Evolutionary conservation across 2,329 filamentous ascomycete genomes (phyloP).

Genomic region (Chaetomiaceae sp.): DNA sequence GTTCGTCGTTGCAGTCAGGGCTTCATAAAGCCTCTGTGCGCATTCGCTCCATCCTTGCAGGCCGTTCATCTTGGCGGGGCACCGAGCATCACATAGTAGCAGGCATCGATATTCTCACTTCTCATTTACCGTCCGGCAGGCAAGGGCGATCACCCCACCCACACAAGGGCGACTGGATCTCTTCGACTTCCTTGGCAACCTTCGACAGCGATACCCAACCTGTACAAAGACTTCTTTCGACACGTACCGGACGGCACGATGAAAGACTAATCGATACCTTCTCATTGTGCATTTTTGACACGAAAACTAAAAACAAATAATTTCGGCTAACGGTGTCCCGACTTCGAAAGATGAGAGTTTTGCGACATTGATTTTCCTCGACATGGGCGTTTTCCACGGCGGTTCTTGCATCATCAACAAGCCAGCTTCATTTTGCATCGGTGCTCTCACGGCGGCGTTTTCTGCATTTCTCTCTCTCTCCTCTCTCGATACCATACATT

Average conservation of each 20-base stretch:
- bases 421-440: conserved; percentile 38
- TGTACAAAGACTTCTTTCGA: conserved; percentile 30
- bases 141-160: conserved; percentile 20
- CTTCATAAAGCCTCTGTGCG: conserved; percentile 29
- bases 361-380: conserved; percentile 28
- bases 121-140: conserved; percentile 34
- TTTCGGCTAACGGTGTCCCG: conserved; percentile 32
- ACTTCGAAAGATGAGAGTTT: conserved; percentile 36
- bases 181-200: conserved; percentile 23
- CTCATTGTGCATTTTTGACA: conserved; percentile 24
- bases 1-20: conserved; percentile 32
- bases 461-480: conserved; percentile 28
- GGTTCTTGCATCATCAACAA: conserved; percentile 34
- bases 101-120: conserved; percentile 40
- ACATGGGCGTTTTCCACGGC: conserved; percentile 34
- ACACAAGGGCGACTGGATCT: conserved; percentile 27
- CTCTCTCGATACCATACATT: conserved; percentile 29
- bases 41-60: conserved; percentile 37
- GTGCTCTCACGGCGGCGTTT: conserved; percentile 43
- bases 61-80: conserved; percentile 48
- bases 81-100: conserved; percentile 36
- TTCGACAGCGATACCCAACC: conserved; percentile 19
- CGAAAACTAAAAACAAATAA: conserved; percentile 26
- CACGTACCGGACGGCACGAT: conserved; percentile 27
- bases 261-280: conserved; percentile 31